These are phyloP conservation scores for Diutina mesorugosa DNA, from an alignment of 1,139 yeast genomes.

Conservation along the genomic window DNA sequence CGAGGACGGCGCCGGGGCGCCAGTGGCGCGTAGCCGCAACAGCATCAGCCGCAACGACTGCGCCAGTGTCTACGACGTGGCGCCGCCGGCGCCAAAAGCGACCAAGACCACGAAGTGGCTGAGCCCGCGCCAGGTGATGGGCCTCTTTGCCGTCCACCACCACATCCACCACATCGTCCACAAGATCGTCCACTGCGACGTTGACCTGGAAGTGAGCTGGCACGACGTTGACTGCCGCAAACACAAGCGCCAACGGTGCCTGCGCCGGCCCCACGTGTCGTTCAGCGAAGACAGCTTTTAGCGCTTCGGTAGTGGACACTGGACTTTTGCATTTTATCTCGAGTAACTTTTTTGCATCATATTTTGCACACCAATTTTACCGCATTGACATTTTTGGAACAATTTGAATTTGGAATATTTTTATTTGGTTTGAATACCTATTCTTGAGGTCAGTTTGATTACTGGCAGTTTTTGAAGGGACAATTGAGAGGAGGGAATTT, in stretches of 20 bases:
- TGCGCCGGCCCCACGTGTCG: not conserved
- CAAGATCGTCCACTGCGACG: constrained; percentile 4
- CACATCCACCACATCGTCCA: constrained; percentile 7
- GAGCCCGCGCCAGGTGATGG: not conserved
- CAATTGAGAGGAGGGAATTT: too few relatives aligned
- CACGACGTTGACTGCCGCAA: not conserved
- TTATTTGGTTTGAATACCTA: too few relatives aligned
- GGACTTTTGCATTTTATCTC: too few relatives aligned
- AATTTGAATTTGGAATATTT: too few relatives aligned
- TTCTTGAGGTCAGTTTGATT: too few relatives aligned
- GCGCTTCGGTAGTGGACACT: too few relatives aligned
- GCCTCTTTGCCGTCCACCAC: not conserved
- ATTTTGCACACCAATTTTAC: too few relatives aligned
- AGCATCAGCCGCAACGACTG: too few relatives aligned
- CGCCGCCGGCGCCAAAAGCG: not conserved
- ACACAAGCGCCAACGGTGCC: not conserved
- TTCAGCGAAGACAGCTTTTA: not conserved
- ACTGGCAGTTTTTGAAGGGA: too few relatives aligned
- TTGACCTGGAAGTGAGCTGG: not conserved
- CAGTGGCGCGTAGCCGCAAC: not conserved
- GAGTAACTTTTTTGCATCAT: too few relatives aligned
- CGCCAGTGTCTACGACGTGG: not conserved
- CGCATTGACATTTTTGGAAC: too few relatives aligned
- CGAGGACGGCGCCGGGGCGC: not conserved
- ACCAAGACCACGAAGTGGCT: not conserved